Evolutionary conservation across 2,329 filamentous ascomycete genomes (phyloP), one percentile per base, ranked within the genome.

Genomic region (Sphaceloma murrayae): DNA sequence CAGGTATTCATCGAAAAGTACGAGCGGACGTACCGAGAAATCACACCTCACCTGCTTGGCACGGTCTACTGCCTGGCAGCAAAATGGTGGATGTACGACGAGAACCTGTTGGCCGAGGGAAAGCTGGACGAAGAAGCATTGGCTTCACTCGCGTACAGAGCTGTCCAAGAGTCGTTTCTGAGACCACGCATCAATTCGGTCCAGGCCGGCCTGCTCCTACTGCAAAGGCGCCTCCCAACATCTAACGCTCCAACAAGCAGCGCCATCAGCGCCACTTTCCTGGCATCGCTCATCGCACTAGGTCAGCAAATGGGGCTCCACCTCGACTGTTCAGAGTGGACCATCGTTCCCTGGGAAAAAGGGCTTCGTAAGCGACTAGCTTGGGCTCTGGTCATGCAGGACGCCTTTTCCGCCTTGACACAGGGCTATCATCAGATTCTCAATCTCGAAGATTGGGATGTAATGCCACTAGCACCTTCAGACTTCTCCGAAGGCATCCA

Each of bases 1-100:
- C 71, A 69, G 22, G 74, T 78, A 9, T 79, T 76, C 48, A 63
- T 78, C 27, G 75, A 77, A 53, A 78, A 78, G 54, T 77, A 79
- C 52, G 65, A 66, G 19, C 63, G 71, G 8, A 73, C 72, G 0
- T 72, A 75, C 51, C 65, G 68, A 29, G 73, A 78, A 51, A 74
- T 80, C 49, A 73, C 75, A 0, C 74, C 75, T 1, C 72, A 75
- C 7, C 60, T 78, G 0, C 58, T 80, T 3, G 75, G 73, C 3
- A 74, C 75, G 2, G 73, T 80, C 11, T 80, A 80, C 53, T 66
- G 78, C 7, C 62, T 79, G n/a, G 75, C 75, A 1, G 64, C 78
- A 10, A 72, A 75, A 52, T 80, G 75, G 67, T 78, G 74, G 66
- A 62, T 70, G 1, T 77, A 77, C 51, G 73, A 76, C 52, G 67